Evolutionary conservation across 2,329 filamentous ascomycete genomes (phyloP), one percentile per base, ranked within the genome.

Genomic region (Aspergillus fructus): DNA sequence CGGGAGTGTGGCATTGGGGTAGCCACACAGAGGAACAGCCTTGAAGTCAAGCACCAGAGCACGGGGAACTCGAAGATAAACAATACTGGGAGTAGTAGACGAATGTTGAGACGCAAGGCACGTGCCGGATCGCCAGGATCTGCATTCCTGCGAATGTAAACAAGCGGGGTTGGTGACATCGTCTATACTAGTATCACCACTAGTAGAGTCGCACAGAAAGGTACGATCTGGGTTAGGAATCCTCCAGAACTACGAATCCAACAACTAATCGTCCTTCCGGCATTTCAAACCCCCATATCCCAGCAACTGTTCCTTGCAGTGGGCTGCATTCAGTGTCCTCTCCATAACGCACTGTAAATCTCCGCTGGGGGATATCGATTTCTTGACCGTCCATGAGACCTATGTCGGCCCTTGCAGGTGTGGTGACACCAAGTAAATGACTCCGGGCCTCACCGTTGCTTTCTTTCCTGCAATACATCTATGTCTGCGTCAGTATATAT

Each of bases 101-200:
- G 4, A 8, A 37, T 42, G 17, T 11, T 42, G n/a, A 42, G 24
- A 41, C 33, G 33, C n/a, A 27, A 40, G 30, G 47, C 53, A 46
- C 53, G 47, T 55, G 53, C 53, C 46, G 41, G 53, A 56, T 56
- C 47, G 47, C 49, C 53, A 34, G 24, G 43, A 48, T 48, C 45
- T 19, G 27, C 45, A 48, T 48, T 48, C 45, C 45, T 24, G 49
- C 27, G 49, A 51, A 33, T 13, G 23, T 30, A 34, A 34, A 37
- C 34, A 37, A 37, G 34, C 34, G 40, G 40, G 40, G 40, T 42
- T 42, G 40, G 40, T 37, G 13, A 37, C 34, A 37, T 37, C 34
- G 34, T 13, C 34, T 37, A 37, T 37, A n/a, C 34, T 37, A 30
- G 27, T 9, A 30, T 30, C 27, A 30, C 27, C 27, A 4, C 27